Conservation (phyloP, 1,284 basidiomycete species). For the Cutaneotrichosporon sp. region DNA sequence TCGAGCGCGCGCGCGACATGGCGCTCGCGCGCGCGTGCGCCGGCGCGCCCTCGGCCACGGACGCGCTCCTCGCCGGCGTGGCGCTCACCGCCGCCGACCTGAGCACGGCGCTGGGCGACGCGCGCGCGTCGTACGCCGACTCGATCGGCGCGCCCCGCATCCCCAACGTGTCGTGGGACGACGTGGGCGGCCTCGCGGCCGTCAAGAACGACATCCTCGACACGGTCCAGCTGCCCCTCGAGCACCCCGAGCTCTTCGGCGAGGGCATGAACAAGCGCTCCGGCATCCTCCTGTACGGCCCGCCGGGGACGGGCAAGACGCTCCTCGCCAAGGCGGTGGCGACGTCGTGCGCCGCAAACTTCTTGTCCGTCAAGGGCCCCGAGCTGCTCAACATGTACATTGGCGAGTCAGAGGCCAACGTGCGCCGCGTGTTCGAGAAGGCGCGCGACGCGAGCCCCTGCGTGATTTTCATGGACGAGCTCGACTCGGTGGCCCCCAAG, state of each 20-base stretch:
- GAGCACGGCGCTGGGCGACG: conserved; percentile 70
- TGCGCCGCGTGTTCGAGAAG: conserved; percentile 86
- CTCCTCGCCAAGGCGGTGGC: conserved; percentile 75
- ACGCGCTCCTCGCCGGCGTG: conserved; percentile 58
- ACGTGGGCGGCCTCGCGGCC: conserved; percentile 85
- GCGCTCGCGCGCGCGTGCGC: conserved; percentile 60
- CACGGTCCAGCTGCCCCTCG: conserved; percentile 92
- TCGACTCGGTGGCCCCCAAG: conserved; percentile 95
- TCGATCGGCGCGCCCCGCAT: conserved; percentile 96
- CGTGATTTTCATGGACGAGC: conserved; percentile 97
- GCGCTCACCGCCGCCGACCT: conserved; percentile 70
- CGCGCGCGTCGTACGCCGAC: conserved; percentile 79
- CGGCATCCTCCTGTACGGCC: conserved; percentile 76
- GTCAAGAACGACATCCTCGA: conserved; percentile 96
- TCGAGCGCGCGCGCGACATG: conserved; percentile 63
- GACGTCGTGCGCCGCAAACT: conserved; percentile 87
- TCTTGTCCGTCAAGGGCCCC: conserved; percentile 95
- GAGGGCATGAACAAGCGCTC: conserved; percentile 94
- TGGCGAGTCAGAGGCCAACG: conserved; percentile 96
- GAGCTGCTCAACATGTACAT: conserved; percentile 98
- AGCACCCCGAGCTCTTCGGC: conserved; percentile 90
- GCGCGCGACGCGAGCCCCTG: conserved; percentile 88
- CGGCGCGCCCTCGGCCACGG: conserved; percentile 15
- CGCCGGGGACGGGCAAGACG: conserved; percentile 93
- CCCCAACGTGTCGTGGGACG: conserved; percentile 95